Evolutionary conservation across 2,329 filamentous ascomycete species (phyloP), one percentile per base, ranked within the genome.

Genomic region (Paraphaeosphaeria minitans): DNA sequence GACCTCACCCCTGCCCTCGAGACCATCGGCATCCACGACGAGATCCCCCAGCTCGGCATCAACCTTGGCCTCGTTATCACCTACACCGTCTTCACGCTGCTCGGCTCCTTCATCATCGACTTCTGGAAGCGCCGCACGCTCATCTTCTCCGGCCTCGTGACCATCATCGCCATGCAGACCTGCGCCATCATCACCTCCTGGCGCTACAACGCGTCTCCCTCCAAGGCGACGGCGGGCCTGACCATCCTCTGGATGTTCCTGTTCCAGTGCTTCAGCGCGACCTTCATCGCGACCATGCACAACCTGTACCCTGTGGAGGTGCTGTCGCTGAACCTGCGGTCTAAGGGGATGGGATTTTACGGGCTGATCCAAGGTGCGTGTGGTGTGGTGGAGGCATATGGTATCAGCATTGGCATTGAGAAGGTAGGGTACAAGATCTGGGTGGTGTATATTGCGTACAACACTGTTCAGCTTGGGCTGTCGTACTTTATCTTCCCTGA

Each of bases 401-500:
- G 81, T 5, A 83, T 83, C 53, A 76, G 75, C 1, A 75, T 82
- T 12, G 81, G 80, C 0, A 81, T 83, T 53, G 59, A 69, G 13
- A 79, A 81, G 58, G 63, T 83, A 0, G 80, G 80, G 0, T 83
- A 83, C 61, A 83, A 82, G 72, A 82, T 83, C 47, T 83, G 80
- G 80, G 76, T 76, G 51, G 75, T 84, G 27, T 84, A 83, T 56
- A 81, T 83, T 42, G 77, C 73, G 29, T 83, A 83, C 66, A 84
- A 83, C 66, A 68, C 70, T 3, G 48, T 80, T n/a, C 81, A 82
- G 66, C 69, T 84, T n/a, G 64, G 48, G 6, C 29, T 33, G 8
- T 76, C 76, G 0, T 85, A 82, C 62, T 83, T 83, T 53, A 74
- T 83, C 60, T 85, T 85, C 66, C 83, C 82, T 0, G 83, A 84